A percentile compares a stretch with the other conserved stretches of the same genome.
Evolutionary conservation across 1,139 yeast genomes (phyloP).

Genomic region (Yamadazyma conglobata): DNA sequence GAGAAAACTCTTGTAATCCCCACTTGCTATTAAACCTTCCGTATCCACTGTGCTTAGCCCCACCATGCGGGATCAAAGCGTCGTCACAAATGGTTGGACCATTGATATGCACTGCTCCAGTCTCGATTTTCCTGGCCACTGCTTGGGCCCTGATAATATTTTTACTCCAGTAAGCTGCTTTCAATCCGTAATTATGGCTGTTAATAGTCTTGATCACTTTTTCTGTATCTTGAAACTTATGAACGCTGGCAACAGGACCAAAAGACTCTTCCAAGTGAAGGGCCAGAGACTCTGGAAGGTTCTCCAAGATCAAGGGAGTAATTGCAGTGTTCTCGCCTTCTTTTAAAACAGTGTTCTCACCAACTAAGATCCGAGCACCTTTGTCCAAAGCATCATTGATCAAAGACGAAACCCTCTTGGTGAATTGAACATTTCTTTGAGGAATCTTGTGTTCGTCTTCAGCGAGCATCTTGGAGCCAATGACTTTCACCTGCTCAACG

Average conservation of each 20-base stretch:
- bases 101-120: constrained; percentile 54
- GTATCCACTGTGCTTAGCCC: constrained; percentile 47
- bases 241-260: constrained; percentile 46
- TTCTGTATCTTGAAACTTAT: constrained; percentile 30
- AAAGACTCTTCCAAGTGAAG: constrained; percentile 39
- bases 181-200: constrained; percentile 40
- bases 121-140: constrained; percentile 34
- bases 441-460: constrained; percentile 22
- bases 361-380: constrained; percentile 38
- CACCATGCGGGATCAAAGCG: constrained; percentile 54
- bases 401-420: constrained; percentile 22
- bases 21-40: constrained; percentile 51
- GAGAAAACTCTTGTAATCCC: constrained; percentile 47
- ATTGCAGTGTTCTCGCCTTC: constrained; percentile 11
- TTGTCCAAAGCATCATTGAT: constrained; percentile 39
- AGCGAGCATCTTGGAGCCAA: constrained; percentile 15
- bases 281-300: constrained; percentile 31
- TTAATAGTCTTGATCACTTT: constrained; percentile 28
- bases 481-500: constrained; percentile 18
- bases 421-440: constrained; percentile 28
- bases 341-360: constrained; percentile 13
- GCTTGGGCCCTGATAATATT: constrained; percentile 38
- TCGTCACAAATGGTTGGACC: constrained; percentile 48
- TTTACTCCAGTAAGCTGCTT: constrained; percentile 54
- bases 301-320: constrained; percentile 32